Evolutionary conservation across 2,329 filamentous ascomycete species (phyloP).

Genomic region (Ophiostoma quercus): DNA sequence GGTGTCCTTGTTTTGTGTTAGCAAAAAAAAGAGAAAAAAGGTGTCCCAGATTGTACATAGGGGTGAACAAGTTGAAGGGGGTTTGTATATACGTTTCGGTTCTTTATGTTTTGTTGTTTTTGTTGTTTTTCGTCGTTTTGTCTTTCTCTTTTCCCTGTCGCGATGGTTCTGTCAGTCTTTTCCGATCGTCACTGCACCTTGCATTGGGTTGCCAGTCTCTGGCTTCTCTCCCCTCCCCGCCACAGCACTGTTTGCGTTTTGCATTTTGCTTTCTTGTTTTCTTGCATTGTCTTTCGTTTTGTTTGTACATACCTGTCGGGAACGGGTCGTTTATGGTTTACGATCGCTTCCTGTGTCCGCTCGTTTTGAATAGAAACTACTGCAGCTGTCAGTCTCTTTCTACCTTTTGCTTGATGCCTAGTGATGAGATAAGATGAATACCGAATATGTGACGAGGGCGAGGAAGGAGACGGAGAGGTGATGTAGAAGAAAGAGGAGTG

Average conservation of each 20-base stretch:
- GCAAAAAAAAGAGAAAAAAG: not conserved
- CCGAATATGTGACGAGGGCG: no score
- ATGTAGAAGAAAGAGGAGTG: no score
- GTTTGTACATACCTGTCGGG: constrained; percentile 1
- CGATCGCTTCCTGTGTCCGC: not conserved
- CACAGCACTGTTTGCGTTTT: not conserved
- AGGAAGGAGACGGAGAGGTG: no score
- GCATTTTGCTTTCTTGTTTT: not conserved
- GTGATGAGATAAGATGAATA: no score
- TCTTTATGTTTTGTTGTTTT: not conserved
- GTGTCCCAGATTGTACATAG: not conserved
- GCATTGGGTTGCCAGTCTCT: not conserved
- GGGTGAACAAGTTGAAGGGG: not conserved
- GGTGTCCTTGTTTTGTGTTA: not conserved
- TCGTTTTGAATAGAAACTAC: not conserved
- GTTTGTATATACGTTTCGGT: not conserved
- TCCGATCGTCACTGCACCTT: not conserved
- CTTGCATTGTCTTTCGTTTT: not conserved
- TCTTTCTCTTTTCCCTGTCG: not conserved
- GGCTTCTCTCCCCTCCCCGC: not conserved
- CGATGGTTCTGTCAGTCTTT: not conserved
- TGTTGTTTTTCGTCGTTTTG: not conserved
- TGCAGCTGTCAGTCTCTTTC: not conserved
- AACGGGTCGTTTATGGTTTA: not conserved
- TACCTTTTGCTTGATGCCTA: not conserved